Evolutionary conservation across 768 basidiomycete species (phyloP).

Genomic region (Phylloporus scabripes): DNA sequence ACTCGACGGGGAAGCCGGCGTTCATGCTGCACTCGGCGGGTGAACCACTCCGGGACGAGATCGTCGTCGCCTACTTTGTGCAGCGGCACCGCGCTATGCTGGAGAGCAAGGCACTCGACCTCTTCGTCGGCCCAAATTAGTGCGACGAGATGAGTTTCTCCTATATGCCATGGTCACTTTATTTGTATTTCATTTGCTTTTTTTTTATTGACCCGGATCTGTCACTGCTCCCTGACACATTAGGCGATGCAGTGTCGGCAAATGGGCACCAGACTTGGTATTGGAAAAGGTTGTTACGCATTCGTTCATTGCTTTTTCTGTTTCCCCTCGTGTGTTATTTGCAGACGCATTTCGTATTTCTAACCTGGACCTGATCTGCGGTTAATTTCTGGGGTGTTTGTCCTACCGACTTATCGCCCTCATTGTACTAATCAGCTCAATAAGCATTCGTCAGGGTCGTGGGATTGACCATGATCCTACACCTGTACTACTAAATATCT

Average conservation of each 20-base stretch:
- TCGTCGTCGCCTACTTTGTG: conserved; percentile 25
- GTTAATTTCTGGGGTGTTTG: neutral
- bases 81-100: conserved; percentile 22
- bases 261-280: neutral
- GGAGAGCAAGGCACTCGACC: conserved; percentile 23
- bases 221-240: neutral
- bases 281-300: neutral
- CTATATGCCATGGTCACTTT: neutral
- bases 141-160: neutral
- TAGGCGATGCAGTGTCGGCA: neutral
- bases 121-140: conserved; percentile 20
- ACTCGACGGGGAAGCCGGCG: conserved; percentile 11
- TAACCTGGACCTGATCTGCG: neutral
- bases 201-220: neutral
- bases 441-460: neutral
- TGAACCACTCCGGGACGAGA: conserved; percentile 28
- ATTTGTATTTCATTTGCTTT: neutral
- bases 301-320: neutral
- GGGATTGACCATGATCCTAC: neutral
- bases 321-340: neutral
- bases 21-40: conserved; percentile 19
- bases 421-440: neutral
- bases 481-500: neutral
- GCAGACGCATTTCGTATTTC: neutral
- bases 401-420: neutral